These are phyloP conservation scores for Forsythia suspensa DNA, from an alignment of 257 asterid species.

Conservation along the genomic window DNA sequence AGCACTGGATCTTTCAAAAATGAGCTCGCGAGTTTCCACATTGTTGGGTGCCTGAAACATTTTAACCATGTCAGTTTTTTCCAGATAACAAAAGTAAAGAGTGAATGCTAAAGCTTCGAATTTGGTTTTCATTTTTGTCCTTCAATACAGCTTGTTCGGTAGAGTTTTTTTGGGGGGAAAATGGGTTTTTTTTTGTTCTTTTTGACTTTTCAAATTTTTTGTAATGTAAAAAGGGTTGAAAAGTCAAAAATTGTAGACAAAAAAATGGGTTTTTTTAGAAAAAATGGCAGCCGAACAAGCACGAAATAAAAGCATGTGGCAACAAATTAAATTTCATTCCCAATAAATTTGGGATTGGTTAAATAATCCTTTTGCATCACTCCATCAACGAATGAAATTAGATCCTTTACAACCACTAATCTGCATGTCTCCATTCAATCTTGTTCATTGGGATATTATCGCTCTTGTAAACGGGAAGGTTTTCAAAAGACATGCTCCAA, in stretches of 20 bases:
- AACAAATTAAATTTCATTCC: not conserved
- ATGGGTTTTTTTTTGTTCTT: too few relatives aligned
- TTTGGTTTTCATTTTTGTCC: not conserved
- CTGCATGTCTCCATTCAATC: not conserved
- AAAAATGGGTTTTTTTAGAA: too few relatives aligned
- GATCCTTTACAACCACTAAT: not conserved
- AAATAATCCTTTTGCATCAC: not conserved
- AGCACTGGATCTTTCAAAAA: slow-evolving; percentile 17
- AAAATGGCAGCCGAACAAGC: too few relatives aligned
- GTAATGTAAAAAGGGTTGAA: too few relatives aligned
- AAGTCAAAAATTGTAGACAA: too few relatives aligned
- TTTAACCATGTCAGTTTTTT: not conserved
- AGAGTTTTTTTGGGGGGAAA: too few relatives aligned
- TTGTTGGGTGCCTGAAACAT: slow-evolving; percentile 17
- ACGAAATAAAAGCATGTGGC: not conserved
- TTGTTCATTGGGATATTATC: not conserved
- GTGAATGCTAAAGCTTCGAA: not conserved
- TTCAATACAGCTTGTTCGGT: not conserved
- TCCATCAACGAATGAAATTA: not conserved
- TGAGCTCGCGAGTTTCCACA: slow-evolving; percentile 11
- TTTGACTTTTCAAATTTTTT: too few relatives aligned
- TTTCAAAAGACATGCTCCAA: not conserved
- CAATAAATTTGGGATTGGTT: not conserved
- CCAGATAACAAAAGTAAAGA: not conserved
- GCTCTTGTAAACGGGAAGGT: not conserved